A percentile compares a stretch with the other conserved stretches of the same genome.
Evolutionary conservation across 1,284 basidiomycete species (phyloP).

Genomic region (Ganoderma meredithae): DNA sequence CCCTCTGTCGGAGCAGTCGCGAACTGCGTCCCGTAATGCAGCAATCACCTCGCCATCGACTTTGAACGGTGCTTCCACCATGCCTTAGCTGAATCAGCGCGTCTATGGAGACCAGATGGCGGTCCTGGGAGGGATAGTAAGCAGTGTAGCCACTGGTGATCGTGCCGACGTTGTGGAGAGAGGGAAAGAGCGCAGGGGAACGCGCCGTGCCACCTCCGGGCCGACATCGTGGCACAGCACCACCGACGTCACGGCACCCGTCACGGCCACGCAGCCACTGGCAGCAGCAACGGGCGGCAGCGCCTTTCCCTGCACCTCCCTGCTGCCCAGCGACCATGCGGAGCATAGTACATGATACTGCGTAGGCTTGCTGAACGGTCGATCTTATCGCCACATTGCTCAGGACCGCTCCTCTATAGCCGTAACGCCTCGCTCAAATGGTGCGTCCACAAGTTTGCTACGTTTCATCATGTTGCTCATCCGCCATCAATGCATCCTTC

Average conservation of each 20-base stretch:
- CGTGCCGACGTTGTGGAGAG: neutral
- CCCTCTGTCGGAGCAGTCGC: constrained; percentile 51
- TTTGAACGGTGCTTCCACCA: constrained; percentile 25
- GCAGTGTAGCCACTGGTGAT: neutral
- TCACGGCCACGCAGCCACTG: neutral
- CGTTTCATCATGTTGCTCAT: neutral
- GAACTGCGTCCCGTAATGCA: constrained; percentile 60
- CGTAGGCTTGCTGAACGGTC: neutral
- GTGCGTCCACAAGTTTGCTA: neutral
- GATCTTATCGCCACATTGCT: neutral
- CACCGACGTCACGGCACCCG: constrained; percentile 3
- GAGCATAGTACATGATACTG: neutral
- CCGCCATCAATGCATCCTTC: neutral
- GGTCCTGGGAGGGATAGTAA: neutral
- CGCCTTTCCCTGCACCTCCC: neutral
- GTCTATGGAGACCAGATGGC: neutral
- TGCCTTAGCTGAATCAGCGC: neutral
- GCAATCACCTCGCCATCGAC: constrained; percentile 46
- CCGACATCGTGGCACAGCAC: constrained; percentile 6
- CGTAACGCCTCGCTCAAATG: constrained; percentile 1
- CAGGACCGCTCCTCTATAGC: neutral
- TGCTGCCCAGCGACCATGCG: constrained; percentile 1
- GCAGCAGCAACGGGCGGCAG: neutral
- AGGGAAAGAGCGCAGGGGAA: neutral
- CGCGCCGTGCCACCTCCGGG: neutral